Base-by-base conservation (phyloP, 352 stramenopile species). In the Pythium myriotylum region DNA sequence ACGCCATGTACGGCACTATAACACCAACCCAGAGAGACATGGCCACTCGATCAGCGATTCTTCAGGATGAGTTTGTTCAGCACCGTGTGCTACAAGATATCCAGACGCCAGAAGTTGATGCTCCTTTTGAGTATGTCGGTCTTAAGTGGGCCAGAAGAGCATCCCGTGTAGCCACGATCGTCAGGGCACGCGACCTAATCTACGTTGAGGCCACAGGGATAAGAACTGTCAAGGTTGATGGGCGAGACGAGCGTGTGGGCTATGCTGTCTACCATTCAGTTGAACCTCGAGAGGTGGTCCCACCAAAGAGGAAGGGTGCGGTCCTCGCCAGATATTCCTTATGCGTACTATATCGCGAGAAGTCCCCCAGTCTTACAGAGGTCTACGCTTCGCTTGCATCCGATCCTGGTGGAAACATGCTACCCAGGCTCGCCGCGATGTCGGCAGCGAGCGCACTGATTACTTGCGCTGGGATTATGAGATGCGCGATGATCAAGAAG, bases 1-100 rank as follows among this genome's bases (percentile, higher is more conserved):
- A 57, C 24, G 49, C 23, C 32, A 45, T 57, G 27, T 57, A 57
- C 35, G 49, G 49, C 23, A 20, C 35, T 8, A 19, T 29, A 7
- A 45, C 24, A 9, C 13, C 26, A 6, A 45, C 49, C 6, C n/a
- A 20, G 10, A 9, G 12, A n/a, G n/a, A 9, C 13, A 45, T 45
- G 23, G 9, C 10, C 16, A 22, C 23, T 7, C 14, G 23, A 19
- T 35, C 46, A 7, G 14, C 8, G 20, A 27, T 27, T 23, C 12
- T 29, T 10, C 46, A 33, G 14, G 46, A 53, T 29, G 46, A 53
- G 19, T 27, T 53, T 7, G 13, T 24, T n/a, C 10, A 53, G 10
- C 13, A 24, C 9, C 46, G 24, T n/a, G 23, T 53, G 19, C 46
- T 53, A 12, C 46, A 53, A 6, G 46, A 26, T 23, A 37, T 53